These are phyloP conservation scores for Ceriops tagal DNA, from an alignment of 345 rosid genomes.

Conservation along the genomic window DNA sequence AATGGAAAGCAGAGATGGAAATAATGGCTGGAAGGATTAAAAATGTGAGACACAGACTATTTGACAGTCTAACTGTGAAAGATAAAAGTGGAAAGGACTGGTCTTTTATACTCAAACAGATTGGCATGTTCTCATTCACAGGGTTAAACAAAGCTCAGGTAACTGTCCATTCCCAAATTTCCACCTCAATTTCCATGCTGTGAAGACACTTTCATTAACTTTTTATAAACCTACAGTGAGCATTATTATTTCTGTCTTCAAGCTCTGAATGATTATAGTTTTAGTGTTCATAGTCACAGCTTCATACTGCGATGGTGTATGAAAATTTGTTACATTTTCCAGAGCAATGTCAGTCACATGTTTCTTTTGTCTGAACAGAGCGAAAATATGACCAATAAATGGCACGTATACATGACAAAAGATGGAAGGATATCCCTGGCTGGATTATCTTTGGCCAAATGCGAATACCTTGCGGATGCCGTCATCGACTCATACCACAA, in stretches of 20 bases:
- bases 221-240: too few relatives aligned
- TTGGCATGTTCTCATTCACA: conserved; percentile 98
- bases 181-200: not conserved
- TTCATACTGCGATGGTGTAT: too few relatives aligned
- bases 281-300: too few relatives aligned
- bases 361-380: conserved; percentile 36
- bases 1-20: conserved; percentile 97
- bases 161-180: conserved; percentile 4
- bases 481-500: conserved; percentile 79
- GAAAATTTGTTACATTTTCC: not conserved
- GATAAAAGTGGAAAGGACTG: conserved; percentile 94
- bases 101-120: conserved; percentile 88
- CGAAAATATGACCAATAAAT: conserved; percentile 84
- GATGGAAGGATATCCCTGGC: conserved; percentile 95
- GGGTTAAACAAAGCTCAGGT: conserved; percentile 93
- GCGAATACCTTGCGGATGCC: conserved; percentile 90
- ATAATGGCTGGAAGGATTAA: conserved; percentile 98
- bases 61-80: conserved; percentile 62
- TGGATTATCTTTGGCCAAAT: conserved; percentile 84
- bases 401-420: conserved; percentile 95
- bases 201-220: too few relatives aligned
- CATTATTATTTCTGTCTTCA: too few relatives aligned
- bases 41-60: conserved; percentile 70
- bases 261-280: too few relatives aligned
- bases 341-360: not conserved